Evolutionary conservation across 2,329 filamentous ascomycete species (phyloP), one percentile per base, ranked within the genome.

Genomic region (Pestalotiopsis sp.): DNA sequence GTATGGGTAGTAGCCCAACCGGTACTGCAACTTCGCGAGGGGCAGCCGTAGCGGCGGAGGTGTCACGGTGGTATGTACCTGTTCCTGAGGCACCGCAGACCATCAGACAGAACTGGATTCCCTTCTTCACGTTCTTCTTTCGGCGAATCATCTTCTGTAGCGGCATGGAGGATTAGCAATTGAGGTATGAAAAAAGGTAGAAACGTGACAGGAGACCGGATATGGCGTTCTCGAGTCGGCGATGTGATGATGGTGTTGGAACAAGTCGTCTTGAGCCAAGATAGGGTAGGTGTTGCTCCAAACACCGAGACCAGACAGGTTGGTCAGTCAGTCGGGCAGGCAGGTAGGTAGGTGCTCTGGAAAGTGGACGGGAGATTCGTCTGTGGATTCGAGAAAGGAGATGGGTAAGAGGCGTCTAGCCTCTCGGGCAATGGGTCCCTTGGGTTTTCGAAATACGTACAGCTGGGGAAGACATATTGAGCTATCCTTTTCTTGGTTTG

Each of bases 51-150:
- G 56, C 65, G 25, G 57, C 25, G 52, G 49, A 31, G 49, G 45
- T 36, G 58, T 31, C 17, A 20, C 12, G 27, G 69, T 63, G 52
- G 68, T 57, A 85, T 89, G 79, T 90, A 97, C 94, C 96, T 84
- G 96, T 98, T 84, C 96, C 96, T 77, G 95, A 98, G 81, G 96
- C 96, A 87, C 96, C 96, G 82, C 96, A 98, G 79, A 99, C 96
- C 96, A 99, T 99, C 90, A 99, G 85, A 84, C 95, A 98, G 88
- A 99, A 99, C 89, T 99, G 96, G 81, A 99, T 98, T 81, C 96
- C 96, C 90, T 98, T 98, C 93, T 98, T 98, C 86, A 99, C 95
- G 90, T 99, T 98, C 93, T 99, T 99, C 95, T 99, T 99, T 85
- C 94, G 92, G 86, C 96, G 95, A 82, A 98, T 95, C 93, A 97